phyloP scores from a whole-genome alignment of 257 asterid species.

The Nicotiana obtusifolia region DNA sequence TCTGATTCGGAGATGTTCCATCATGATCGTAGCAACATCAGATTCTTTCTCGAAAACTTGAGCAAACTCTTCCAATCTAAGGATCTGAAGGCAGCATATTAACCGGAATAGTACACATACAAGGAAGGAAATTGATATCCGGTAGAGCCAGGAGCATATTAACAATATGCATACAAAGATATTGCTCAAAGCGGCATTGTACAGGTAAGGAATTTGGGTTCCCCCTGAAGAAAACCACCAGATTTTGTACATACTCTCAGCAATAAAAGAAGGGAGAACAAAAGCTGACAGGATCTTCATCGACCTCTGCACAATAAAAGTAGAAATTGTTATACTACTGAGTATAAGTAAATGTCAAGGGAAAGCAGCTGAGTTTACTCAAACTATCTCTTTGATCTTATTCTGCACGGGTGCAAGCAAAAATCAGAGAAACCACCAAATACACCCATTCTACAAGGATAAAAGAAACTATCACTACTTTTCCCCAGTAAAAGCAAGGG shows the following conservation, averaged over 20 bases:
- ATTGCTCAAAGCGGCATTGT: constrained; percentile 55
- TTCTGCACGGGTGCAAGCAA: not conserved
- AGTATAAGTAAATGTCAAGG: not conserved
- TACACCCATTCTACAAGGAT: not conserved
- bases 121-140: constrained; percentile 65
- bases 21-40: constrained; percentile 58
- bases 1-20: constrained; percentile 81
- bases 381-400: not conserved
- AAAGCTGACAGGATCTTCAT: constrained; percentile 72
- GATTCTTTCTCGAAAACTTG: constrained; percentile 63
- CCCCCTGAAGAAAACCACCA: constrained; percentile 96
- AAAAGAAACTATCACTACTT: not conserved
- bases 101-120: constrained; percentile 84
- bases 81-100: constrained; percentile 68
- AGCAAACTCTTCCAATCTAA: constrained; percentile 73
- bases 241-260: constrained; percentile 62
- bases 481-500: not conserved
- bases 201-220: constrained; percentile 65
- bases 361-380: not conserved
- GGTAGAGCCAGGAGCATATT: constrained; percentile 78
- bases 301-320: constrained; percentile 55
- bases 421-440: not conserved
- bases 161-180: constrained; percentile 47
- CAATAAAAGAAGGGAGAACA: constrained; percentile 76
- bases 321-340: not conserved